A percentile compares a stretch with the other conserved stretches of the same genome.
Conservation (phyloP, 108 stramenopile genomes). For the Fistulifera solaris region DNA sequence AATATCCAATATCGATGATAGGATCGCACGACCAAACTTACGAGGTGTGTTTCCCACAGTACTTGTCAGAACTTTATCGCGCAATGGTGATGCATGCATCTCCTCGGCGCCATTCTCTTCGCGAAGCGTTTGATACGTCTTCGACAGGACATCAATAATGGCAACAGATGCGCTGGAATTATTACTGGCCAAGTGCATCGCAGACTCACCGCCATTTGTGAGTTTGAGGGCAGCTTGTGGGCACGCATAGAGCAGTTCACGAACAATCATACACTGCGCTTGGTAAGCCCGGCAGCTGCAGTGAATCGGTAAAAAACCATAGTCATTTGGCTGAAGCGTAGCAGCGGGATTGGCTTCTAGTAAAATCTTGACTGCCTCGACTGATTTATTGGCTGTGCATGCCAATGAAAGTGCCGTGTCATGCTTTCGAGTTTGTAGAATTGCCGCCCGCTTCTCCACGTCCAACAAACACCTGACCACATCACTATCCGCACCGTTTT, state of each 20-base stretch:
- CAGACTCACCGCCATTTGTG: conserved; percentile 32
- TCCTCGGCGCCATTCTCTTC: background rate
- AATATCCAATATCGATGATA: background rate
- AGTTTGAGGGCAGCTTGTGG: conserved; percentile 16
- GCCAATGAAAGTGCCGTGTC: conserved; percentile 41
- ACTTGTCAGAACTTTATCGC: conserved; percentile 16
- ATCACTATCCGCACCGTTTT: conserved; percentile 15
- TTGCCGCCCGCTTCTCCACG: conserved; percentile 13
- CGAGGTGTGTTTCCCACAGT: conserved; percentile 37
- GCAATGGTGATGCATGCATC: background rate
- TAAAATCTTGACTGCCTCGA: conserved; percentile 27
- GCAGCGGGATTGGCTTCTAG: conserved; percentile 28
- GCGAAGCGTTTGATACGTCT: conserved; percentile 7
- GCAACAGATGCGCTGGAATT: conserved; percentile 30
- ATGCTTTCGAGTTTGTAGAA: conserved; percentile 24
- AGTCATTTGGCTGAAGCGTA: conserved; percentile 24
- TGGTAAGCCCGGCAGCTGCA: conserved; percentile 41
- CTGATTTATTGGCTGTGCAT: conserved; percentile 28
- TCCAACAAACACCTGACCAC: conserved; percentile 21
- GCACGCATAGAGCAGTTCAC: conserved; percentile 23
- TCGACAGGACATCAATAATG: conserved; percentile 25
- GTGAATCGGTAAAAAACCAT: conserved; percentile 44
- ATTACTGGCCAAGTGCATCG: conserved; percentile 29
- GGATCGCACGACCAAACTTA: conserved; percentile 11
- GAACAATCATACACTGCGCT: conserved; percentile 29